Conservation (phyloP, 1,139 yeast species). For the Spathaspora sp. region DNA sequence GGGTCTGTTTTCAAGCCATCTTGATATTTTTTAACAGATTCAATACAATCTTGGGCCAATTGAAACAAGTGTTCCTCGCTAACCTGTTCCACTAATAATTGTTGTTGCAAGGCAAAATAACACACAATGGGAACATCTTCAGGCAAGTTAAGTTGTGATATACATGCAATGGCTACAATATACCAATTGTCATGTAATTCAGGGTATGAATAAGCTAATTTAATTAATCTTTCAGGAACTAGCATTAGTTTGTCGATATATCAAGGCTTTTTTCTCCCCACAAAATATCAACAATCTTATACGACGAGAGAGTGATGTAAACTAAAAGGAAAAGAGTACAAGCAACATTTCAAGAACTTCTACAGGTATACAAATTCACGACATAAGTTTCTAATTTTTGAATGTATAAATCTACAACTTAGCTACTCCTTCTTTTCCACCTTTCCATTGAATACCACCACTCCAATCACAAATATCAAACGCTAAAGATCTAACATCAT, state of each 20-base stretch:
- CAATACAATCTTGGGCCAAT: constrained; percentile 35
- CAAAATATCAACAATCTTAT: too few relatives aligned
- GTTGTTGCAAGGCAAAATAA: constrained; percentile 65
- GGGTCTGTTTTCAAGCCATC: constrained; percentile 16
- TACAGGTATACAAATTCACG: too few relatives aligned
- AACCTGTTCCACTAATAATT: constrained; percentile 23
- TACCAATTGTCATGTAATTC: constrained; percentile 60
- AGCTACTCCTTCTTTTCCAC: constrained; percentile 64
- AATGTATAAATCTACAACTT: constrained; percentile 46
- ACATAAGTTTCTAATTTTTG: too few relatives aligned
- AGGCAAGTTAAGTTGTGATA: constrained; percentile 79
- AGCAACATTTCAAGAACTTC: too few relatives aligned
- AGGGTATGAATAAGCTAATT: constrained; percentile 53
- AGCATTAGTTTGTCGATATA: constrained; percentile 23
- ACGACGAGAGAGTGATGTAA: too few relatives aligned
- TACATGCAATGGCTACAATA: constrained; percentile 46
- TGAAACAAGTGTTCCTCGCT: constrained; percentile 32
- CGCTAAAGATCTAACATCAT: constrained; percentile 59
- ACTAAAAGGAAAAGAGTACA: too few relatives aligned
- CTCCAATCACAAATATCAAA: constrained; percentile 73
- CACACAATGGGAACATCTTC: constrained; percentile 73
- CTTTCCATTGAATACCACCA: constrained; percentile 51
- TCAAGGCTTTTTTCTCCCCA: too few relatives aligned
- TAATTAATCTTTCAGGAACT: constrained; percentile 60
- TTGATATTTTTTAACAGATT: constrained; percentile 34